These are phyloP conservation scores for Coffea humblotiana DNA, from an alignment of 305 asterid species.

Conservation along the genomic window DNA sequence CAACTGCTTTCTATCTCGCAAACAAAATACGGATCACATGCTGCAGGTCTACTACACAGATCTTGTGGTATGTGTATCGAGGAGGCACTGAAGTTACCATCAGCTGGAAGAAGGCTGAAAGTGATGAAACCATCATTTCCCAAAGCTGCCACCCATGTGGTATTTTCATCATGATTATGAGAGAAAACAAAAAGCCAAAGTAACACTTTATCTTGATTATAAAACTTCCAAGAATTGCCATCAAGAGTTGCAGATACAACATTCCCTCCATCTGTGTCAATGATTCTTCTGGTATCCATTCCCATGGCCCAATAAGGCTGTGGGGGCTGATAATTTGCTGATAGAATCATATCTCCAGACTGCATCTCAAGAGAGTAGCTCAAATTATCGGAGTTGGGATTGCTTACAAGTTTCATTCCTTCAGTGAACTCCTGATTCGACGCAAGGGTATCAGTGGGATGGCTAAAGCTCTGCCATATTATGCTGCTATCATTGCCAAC, in stretches of 20 bases:
- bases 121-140: slow-evolving; percentile 59
- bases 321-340: slow-evolving; percentile 51
- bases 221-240: slow-evolving; percentile 75
- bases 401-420: slow-evolving; percentile 69
- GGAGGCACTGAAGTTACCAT: slow-evolving; percentile 34
- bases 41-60: slow-evolving; percentile 70
- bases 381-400: slow-evolving; percentile 52
- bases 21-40: slow-evolving; percentile 63
- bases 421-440: slow-evolving; percentile 56
- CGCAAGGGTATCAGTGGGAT: slow-evolving; percentile 72
- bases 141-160: slow-evolving; percentile 65
- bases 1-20: slow-evolving; percentile 64
- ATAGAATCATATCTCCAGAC: slow-evolving; percentile 69
- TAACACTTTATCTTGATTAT: slow-evolving; percentile 39
- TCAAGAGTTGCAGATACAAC: slow-evolving; percentile 36
- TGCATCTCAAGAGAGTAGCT: slow-evolving; percentile 69
- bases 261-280: slow-evolving; percentile 45
- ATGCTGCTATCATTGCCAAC: slow-evolving; percentile 48
- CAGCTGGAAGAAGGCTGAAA: slow-evolving; percentile 49
- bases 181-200: slow-evolving; percentile 72
- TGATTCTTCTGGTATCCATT: slow-evolving; percentile 57
- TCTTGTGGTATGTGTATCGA: slow-evolving; percentile 56
- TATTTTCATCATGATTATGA: slow-evolving; percentile 32
- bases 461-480: slow-evolving; percentile 78
- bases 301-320: slow-evolving; percentile 87